phyloP scores from a whole-genome alignment of 2,329 filamentous ascomycete genomes.

The Metarhizium sp. region DNA sequence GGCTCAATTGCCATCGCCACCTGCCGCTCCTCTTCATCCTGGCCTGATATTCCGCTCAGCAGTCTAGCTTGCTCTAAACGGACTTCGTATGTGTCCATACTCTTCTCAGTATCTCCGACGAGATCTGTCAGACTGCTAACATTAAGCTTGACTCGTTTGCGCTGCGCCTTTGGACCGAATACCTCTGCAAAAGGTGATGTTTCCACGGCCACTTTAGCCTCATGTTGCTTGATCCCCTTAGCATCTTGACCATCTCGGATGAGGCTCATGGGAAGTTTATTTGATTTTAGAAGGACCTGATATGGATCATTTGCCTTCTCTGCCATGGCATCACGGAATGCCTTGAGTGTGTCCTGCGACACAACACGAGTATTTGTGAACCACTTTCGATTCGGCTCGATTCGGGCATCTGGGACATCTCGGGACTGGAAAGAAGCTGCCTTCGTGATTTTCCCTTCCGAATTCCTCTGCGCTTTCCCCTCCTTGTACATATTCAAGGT shows the following conservation, averaged over 20 bases:
- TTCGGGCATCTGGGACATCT: constrained; percentile 71
- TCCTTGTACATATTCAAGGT: constrained; percentile 85
- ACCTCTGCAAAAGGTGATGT: constrained; percentile 77
- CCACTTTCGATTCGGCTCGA: constrained; percentile 97
- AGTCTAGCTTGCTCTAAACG: constrained; percentile 70
- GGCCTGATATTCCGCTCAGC: constrained; percentile 59
- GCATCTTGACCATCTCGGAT: constrained; percentile 69
- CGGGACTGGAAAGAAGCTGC: constrained; percentile 76
- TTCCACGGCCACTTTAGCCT: constrained; percentile 89
- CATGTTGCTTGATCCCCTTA: constrained; percentile 84
- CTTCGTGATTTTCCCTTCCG: constrained; percentile 73
- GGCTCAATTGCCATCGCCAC: constrained; percentile 62
- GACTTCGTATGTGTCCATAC: constrained; percentile 73
- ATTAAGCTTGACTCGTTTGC: constrained; percentile 84
- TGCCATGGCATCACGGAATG: constrained; percentile 86
- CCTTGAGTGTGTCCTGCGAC: constrained; percentile 75
- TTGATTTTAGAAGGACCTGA: constrained; percentile 88
- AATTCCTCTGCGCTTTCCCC: constrained; percentile 73
- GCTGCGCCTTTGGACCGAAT: constrained; percentile 86
- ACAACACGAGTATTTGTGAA: constrained; percentile 90
- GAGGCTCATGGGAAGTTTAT: constrained; percentile 93
- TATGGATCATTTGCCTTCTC: constrained; percentile 88
- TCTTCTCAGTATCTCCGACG: constrained; percentile 68
- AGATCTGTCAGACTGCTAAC: constrained; percentile 76
- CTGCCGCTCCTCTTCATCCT: constrained; percentile 40